These are phyloP conservation scores for Ustilago curta DNA, from an alignment of 1,284 basidiomycete genomes.

Conservation along the genomic window DNA sequence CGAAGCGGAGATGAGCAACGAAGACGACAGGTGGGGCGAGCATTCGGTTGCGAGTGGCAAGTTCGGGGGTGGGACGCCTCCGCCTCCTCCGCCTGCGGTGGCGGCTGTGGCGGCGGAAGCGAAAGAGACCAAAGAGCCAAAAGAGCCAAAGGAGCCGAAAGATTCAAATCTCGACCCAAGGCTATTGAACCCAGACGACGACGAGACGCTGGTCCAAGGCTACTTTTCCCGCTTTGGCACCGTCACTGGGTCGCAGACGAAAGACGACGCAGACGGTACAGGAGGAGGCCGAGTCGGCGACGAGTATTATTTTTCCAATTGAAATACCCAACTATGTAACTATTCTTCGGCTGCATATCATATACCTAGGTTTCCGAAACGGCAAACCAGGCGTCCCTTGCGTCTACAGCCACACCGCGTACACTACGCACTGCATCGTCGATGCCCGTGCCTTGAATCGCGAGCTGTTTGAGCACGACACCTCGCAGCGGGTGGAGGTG, in stretches of 20 bases:
- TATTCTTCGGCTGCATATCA: no score
- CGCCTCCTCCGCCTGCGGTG: background rate
- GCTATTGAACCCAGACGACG: background rate
- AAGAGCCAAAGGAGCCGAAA: no score
- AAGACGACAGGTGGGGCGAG: conserved; percentile 5
- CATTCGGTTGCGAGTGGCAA: conserved; percentile 4
- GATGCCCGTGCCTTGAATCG: conserved; percentile 57
- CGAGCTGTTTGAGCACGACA: conserved; percentile 80
- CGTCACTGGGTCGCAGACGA: conserved; percentile 17
- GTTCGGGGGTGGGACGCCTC: background rate
- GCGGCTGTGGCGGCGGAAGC: background rate
- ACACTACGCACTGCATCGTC: conserved; percentile 60
- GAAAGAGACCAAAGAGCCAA: background rate
- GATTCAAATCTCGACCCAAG: conserved; percentile 13
- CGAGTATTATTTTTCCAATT: conserved; percentile 44
- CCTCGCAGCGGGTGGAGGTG: conserved; percentile 29
- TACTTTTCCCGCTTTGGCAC: conserved; percentile 37
- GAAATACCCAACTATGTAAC: background rate
- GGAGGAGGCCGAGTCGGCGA: conserved; percentile 13
- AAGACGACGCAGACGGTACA: background rate
- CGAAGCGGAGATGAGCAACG: conserved; percentile 15
- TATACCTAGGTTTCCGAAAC: conserved; percentile 24
- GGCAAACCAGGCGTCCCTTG: conserved; percentile 58
- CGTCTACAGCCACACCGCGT: conserved; percentile 59
- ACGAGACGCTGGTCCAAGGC: background rate